Evolutionary conservation across 345 rosid genomes (phyloP), one percentile per base, ranked within the genome.

Genomic region (Bruguiera gymnorhiza): DNA sequence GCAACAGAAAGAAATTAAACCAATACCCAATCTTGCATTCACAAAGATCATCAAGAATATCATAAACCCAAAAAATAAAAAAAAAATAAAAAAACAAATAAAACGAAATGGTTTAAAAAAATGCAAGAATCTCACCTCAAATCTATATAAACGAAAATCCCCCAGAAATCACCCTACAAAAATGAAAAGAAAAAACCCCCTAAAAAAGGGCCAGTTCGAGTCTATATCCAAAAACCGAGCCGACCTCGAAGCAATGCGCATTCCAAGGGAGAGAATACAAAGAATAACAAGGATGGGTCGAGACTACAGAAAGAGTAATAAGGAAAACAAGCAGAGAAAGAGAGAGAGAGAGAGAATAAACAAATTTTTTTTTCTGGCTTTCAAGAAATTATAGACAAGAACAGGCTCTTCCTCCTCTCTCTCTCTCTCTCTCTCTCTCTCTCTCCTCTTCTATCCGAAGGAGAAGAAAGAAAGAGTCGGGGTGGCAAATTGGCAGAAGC

Each of bases 401-500:
- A 43, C 0, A 43, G 19, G 50, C 18, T 43, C 16, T 43, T 43
- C 50, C 13, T 43, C 50, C 50, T 43, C 50, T 43, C 24, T 18
- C 2, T 27, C 13, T 50, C 27, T 13, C 19, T 39, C 24, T 24
- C 24, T 24, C 36, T 30, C 56, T 37, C 73, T 57, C 74, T 72
- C 75, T 75, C 69, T 67, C 78, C 68, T 71, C 81, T 71, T 81
- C 48, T 16, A 3, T 0, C 13, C 10, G 7, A 66, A 68, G 74
- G 73, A 75, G 31, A 53, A 72, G 71, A 69, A 66, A 69, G 34
- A 66, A n/a, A 9, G 48, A 63, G 75, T 58, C 34, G 73, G 67
- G 71, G 57, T 56, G 71, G 72, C 66, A 54, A 65, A 34, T 34
- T 34, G 9, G 37, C 37, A 7, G 7, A 34, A 2, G 1, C 9